These are phyloP conservation scores for Dictyostelium purpureum DNA, from an alignment of 78 protist genomes.

Conservation along the genomic window DNA sequence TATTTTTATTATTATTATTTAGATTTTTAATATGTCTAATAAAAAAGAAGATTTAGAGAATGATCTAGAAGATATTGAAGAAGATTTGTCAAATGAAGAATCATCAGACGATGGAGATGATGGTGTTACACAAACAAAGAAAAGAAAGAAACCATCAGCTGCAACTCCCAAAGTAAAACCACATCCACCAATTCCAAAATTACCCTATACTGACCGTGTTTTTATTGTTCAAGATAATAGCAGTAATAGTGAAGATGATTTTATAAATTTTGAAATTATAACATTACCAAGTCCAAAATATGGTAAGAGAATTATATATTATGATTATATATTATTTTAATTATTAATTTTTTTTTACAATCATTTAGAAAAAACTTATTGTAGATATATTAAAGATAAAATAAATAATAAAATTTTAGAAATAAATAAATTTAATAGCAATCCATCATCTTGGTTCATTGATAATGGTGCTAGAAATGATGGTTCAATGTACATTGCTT, in stretches of 20 bases:
- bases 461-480: constrained; percentile 58
- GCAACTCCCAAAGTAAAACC: background rate
- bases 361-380: background rate
- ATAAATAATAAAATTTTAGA: constrained; percentile 4
- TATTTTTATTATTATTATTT: background rate
- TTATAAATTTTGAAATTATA: background rate
- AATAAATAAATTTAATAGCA: constrained; percentile 33
- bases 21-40: background rate
- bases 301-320: background rate
- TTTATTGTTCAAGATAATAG: constrained; percentile 13
- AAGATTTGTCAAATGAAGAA: background rate
- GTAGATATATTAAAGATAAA: constrained; percentile 31
- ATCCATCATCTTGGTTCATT: constrained; percentile 71
- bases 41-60: background rate
- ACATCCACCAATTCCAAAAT: constrained; percentile 22
- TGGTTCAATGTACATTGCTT: constrained; percentile 51
- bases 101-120: background rate
- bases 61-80: background rate
- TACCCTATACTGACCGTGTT: constrained; percentile 54
- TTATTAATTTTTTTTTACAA: background rate
- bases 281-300: constrained; percentile 41
- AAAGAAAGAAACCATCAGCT: background rate
- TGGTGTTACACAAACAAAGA: background rate
- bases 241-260: background rate
- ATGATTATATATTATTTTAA: background rate